These are phyloP conservation scores for Apiospora pterosperma DNA, from an alignment of 2,329 filamentous ascomycete species.

Conservation along the genomic window DNA sequence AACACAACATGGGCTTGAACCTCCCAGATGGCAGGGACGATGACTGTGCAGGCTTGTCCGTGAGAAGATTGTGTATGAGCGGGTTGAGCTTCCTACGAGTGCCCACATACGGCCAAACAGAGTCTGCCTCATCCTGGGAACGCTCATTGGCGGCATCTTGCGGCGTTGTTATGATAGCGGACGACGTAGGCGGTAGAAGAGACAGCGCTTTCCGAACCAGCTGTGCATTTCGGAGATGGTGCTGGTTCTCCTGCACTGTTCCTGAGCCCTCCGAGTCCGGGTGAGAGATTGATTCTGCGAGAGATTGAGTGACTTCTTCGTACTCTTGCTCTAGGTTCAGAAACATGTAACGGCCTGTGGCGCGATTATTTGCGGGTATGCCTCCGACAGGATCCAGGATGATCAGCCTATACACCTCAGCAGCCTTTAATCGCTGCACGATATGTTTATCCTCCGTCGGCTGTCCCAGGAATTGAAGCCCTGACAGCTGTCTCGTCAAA, in stretches of 20 bases:
- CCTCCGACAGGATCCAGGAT: conserved; percentile 84
- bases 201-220: conserved; percentile 68
- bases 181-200: conserved; percentile 78
- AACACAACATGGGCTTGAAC: conserved; percentile 40
- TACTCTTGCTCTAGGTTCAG: conserved; percentile 94
- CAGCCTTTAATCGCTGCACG: conserved; percentile 33
- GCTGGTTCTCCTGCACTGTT: conserved; percentile 19
- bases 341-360: conserved; percentile 72
- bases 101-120: conserved; percentile 44
- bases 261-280: conserved; percentile 24
- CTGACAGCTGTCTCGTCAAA: conserved; percentile 72
- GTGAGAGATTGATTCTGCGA: conserved; percentile 33
- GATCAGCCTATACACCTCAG: conserved; percentile 74
- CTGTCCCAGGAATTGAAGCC: conserved; percentile 48
- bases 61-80: conserved; percentile 91
- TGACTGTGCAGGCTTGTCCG: conserved; percentile 89
- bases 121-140: conserved; percentile 49
- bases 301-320: conserved; percentile 59
- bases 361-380: conserved; percentile 64
- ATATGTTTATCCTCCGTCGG: conserved; percentile 36
- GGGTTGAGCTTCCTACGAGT: conserved; percentile 66
- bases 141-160: conserved; percentile 65
- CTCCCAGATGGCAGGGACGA: conserved; percentile 80
- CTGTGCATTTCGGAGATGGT: conserved; percentile 65
- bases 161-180: conserved; percentile 85